These are phyloP conservation scores for Prunus campanulata DNA, from an alignment of 306 rosid species.

Conservation along the genomic window DNA sequence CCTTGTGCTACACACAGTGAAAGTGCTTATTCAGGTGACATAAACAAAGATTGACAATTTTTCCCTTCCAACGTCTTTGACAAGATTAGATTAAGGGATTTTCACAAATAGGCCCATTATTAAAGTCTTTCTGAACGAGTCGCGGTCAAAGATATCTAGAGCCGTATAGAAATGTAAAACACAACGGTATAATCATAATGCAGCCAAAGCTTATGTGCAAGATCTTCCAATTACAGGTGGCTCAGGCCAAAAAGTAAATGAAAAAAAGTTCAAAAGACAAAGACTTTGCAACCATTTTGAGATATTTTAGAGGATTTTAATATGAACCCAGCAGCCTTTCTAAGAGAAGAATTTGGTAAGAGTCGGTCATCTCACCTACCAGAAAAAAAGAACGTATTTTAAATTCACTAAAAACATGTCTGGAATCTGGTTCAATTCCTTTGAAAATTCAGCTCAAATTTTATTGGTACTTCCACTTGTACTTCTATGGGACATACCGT, in stretches of 20 bases:
- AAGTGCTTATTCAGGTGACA: neutral
- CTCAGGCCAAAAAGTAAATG: neutral
- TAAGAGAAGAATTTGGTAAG: neutral
- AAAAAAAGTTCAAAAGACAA: neutral
- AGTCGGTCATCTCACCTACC: neutral
- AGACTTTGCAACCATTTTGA: neutral
- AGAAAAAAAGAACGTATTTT: neutral
- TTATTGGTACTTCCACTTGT: neutral
- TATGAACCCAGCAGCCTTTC: neutral
- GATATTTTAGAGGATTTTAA: neutral
- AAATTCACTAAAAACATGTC: neutral
- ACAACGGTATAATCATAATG: neutral
- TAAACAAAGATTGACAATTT: neutral
- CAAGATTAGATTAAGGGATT: neutral
- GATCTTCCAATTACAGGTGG: neutral
- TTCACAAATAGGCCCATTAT: no score
- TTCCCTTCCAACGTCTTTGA: neutral
- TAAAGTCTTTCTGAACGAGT: neutral
- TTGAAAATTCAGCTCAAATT: neutral
- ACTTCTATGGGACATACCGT: constrained; percentile 19
- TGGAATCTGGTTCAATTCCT: neutral
- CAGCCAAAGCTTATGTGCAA: neutral
- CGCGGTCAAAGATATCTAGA: neutral
- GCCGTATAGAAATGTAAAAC: neutral
- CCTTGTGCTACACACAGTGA: no score